Evolutionary conservation across 768 basidiomycete species (phyloP).

Genomic region (Kwoniella heveanensis): DNA sequence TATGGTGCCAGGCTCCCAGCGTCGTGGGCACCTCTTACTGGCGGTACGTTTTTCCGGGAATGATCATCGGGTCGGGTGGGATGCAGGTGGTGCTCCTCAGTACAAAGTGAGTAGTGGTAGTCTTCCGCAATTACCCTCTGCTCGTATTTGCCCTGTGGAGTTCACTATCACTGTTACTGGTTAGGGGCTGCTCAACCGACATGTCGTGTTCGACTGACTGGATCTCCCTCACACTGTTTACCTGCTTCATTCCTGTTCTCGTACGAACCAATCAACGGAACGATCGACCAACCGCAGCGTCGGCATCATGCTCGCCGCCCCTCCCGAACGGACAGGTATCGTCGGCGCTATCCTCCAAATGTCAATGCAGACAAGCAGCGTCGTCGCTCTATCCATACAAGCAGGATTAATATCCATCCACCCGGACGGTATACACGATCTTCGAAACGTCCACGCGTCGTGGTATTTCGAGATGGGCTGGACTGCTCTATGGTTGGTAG

Average conservation of each 20-base stretch:
- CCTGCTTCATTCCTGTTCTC: too few species aligned
- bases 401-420: conserved; percentile 37
- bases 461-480: conserved; percentile 39
- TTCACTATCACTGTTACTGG: too few species aligned
- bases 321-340: conserved; percentile 38
- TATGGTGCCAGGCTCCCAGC: too few species aligned
- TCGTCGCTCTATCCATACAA: conserved; percentile 38
- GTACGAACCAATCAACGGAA: too few species aligned
- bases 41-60: neutral
- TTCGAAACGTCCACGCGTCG: conserved; percentile 27
- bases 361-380: conserved; percentile 33
- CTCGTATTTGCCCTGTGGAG: too few species aligned
- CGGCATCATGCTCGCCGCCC: conserved; percentile 39
- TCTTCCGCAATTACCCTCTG: too few species aligned
- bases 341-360: conserved; percentile 42
- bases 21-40: neutral
- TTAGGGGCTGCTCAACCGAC: too few species aligned
- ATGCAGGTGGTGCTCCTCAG: neutral
- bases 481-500: conserved; percentile 22
- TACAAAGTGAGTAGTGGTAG: too few species aligned
- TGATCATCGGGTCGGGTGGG: neutral
- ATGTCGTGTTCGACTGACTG: too few species aligned
- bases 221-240: too few species aligned
- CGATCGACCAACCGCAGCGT: too few species aligned
- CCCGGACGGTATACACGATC: conserved; percentile 26